A percentile compares a stretch with the other conserved stretches of the same genome.
Evolutionary conservation across 345 rosid species (phyloP).

Genomic region (Mangifera indica): DNA sequence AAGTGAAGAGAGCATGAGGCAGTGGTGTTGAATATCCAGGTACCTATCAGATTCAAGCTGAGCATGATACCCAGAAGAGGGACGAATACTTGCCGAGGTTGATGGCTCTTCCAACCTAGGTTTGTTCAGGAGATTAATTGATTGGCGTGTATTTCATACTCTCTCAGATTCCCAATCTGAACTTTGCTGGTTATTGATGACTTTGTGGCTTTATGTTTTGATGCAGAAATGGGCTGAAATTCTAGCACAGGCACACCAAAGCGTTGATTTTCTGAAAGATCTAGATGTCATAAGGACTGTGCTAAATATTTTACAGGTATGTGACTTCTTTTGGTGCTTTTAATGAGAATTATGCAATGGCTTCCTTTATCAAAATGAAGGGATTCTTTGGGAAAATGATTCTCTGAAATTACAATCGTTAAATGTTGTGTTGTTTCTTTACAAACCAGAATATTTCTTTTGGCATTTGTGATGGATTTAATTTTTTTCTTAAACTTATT

Average conservation of each 20-base stretch:
- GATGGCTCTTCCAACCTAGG: conserved; percentile 97
- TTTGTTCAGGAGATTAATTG: conserved; percentile 18
- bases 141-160: not conserved
- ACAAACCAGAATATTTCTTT: not conserved
- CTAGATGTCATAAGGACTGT: conserved; percentile 86
- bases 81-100: conserved; percentile 92
- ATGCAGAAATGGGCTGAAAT: conserved; percentile 97
- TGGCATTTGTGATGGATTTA: not conserved
- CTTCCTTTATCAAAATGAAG: not conserved
- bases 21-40: too few species aligned
- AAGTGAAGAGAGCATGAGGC: too few species aligned
- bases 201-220: conserved; percentile 21
- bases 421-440: too few species aligned
- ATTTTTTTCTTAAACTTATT: not conserved
- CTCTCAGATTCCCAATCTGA: not conserved
- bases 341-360: not conserved
- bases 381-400: not conserved
- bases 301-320: conserved; percentile 94
- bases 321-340: not conserved
- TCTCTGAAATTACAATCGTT: too few species aligned
- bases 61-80: conserved; percentile 90
- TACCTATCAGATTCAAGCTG: too few species aligned
- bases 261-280: conserved; percentile 89
- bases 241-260: conserved; percentile 91
- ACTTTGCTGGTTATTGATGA: conserved; percentile 7